Percentiles rank a stretch among this genome's conserved stretches.
Evolutionary conservation across 2,329 filamentous ascomycete species (phyloP).

Genomic region (Clarireedia sp.): DNA sequence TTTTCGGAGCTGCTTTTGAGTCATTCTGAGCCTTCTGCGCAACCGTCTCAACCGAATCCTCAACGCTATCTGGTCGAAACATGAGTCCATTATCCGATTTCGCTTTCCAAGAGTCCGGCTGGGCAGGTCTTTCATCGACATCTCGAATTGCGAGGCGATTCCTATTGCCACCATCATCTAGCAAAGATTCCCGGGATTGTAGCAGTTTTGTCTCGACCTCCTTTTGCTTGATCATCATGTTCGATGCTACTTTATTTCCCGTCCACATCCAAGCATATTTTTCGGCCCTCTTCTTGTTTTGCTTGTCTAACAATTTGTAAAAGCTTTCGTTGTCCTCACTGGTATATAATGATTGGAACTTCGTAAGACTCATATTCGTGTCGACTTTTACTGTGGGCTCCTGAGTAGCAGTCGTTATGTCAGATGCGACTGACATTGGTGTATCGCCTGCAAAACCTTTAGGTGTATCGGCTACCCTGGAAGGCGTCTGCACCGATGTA

Average conservation of each 20-base stretch:
- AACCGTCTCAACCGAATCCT: conserved; percentile 52
- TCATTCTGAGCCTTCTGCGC: conserved; percentile 60
- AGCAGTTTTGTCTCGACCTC: conserved; percentile 48
- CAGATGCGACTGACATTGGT: conserved; percentile 50
- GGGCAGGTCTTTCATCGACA: conserved; percentile 63
- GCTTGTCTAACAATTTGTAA: conserved; percentile 81
- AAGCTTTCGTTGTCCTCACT: conserved; percentile 98
- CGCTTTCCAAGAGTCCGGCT: conserved; percentile 67
- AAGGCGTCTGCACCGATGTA: conserved; percentile 28
- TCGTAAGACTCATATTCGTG: conserved; percentile 69
- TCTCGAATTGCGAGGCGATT: conserved; percentile 58
- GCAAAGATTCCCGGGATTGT: conserved; percentile 37
- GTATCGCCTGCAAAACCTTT: conserved; percentile 65
- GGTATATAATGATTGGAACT: conserved; percentile 89
- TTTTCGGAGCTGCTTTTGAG: conserved; percentile 68
- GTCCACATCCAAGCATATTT: conserved; percentile 87
- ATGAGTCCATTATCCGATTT: conserved; percentile 77
- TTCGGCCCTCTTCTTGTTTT: conserved; percentile 75
- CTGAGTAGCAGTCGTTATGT: conserved; percentile 30
- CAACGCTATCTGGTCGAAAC: conserved; percentile 65
- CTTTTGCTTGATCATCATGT: conserved; percentile 64
- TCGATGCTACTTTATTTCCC: conserved; percentile 72
- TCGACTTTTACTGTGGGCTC: conserved; percentile 47
- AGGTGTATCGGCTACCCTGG: conserved; percentile 47
- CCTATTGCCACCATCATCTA: conserved; percentile 47